Base-by-base conservation (phyloP, 495 filamentous ascomycete genomes). In the Aspergillus nidulans region DNA sequence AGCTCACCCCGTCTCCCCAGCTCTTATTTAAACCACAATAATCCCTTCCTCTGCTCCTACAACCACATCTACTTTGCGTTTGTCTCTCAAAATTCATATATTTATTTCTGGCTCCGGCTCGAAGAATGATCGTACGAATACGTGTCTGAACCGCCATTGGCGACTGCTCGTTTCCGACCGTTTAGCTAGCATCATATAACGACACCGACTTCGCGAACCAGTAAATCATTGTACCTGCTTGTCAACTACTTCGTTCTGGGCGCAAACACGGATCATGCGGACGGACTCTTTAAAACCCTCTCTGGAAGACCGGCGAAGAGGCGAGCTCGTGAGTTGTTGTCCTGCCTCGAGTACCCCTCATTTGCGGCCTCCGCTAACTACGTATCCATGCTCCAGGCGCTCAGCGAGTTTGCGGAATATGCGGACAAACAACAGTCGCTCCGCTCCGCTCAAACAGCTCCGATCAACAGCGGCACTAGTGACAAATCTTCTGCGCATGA, bases 401-500 rank as follows among this genome's bases (percentile, higher is more conserved):
- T 98, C 55, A 92, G 88, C 77, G 94, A 97, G 60, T 98, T 98
- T 65, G 91, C 95, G 67, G 94, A 97, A 69, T 97, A 96, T 61
- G 95, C 96, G 54, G 91, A 97, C 69, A 86, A 92, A 71, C 91
- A 98, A 68, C 92, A 97, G 69, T 80, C 82, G 4, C 92, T 72
- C 72, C 85, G 53, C 66, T 85, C 60, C 74, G 65, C 62, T 19
- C 49, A 52, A 12, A 1, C 38, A 6, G 48, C 23, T 19, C 60
- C 68, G 23, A 61, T 58, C 19, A 69, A 64, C 13, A 72, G 73
- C 19, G 74, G 72, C 59, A 71, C 77, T 45, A 77, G 67, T 60
- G 70, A 71, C 24, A 74, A 77, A 52, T 69, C 73, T 21, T 73
- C 53, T 49, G 60, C 58, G 49, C 66, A 69, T 60, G 85, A 92